Conservation (phyloP, 148 eudicot genomes). For the Rhododendron molle region DNA sequence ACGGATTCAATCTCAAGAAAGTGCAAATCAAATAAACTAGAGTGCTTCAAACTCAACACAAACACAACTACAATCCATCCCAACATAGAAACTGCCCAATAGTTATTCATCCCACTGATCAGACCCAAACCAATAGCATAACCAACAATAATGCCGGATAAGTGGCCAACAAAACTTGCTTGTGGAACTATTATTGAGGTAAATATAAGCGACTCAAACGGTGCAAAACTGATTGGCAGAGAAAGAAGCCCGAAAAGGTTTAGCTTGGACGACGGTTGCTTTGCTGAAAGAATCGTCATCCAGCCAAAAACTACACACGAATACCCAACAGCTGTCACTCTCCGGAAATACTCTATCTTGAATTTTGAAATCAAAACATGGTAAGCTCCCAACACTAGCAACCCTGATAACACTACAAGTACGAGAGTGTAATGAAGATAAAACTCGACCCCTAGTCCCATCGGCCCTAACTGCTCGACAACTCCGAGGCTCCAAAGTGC, state of each 20-base stretch:
- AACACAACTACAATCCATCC: constrained; percentile 70
- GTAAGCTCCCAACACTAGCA: constrained; percentile 56
- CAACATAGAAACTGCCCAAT: constrained; percentile 80
- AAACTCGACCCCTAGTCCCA: constrained; percentile 70
- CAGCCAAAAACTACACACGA: constrained; percentile 97
- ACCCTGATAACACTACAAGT: constrained; percentile 61
- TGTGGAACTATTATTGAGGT: constrained; percentile 91
- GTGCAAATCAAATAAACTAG: constrained; percentile 56
- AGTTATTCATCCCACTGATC: constrained; percentile 83
- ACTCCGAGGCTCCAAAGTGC: constrained; percentile 96
- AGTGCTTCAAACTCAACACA: constrained; percentile 68
- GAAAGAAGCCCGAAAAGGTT: constrained; percentile 78
- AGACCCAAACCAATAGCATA: constrained; percentile 92
- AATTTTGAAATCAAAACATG: constrained; percentile 61
- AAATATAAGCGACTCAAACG: constrained; percentile 79
- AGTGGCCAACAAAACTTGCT: constrained; percentile 93
- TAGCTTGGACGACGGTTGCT: constrained; percentile 81
- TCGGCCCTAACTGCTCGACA: constrained; percentile 62
- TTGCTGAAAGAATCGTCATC: constrained; percentile 87
- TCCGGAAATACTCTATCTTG: constrained; percentile 71
- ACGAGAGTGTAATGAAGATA: constrained; percentile 81
- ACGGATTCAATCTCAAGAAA: constrained; percentile 86
- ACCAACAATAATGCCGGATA: constrained; percentile 81
- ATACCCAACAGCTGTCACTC: constrained; percentile 96
- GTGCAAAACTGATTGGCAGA: constrained; percentile 88